Evolutionary conservation across 805 yeast species (phyloP).

Genomic region (Candida nonsorbophila): DNA sequence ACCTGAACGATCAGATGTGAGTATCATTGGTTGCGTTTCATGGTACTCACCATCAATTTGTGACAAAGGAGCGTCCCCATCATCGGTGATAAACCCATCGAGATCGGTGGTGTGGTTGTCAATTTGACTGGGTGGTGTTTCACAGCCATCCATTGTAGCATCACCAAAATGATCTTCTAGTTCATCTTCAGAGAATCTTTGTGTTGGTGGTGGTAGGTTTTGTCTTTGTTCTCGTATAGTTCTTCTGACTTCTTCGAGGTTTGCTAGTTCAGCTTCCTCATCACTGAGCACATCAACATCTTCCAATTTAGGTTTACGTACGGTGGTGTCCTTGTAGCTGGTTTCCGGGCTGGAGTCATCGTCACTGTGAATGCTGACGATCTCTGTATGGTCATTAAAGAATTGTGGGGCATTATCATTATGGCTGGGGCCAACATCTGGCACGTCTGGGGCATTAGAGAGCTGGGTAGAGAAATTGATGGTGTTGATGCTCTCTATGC

Average conservation of each 20-base stretch:
- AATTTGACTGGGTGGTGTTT: constrained; percentile 27
- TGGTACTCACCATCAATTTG: constrained; percentile 6
- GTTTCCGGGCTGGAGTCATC: no score
- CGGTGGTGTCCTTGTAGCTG: no score
- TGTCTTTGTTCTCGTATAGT: no score
- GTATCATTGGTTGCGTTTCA: constrained; percentile 5
- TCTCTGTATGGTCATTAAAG: no score
- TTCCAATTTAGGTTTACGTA: no score
- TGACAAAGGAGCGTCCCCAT: constrained; percentile 1
- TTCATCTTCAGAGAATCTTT: constrained; percentile 1
- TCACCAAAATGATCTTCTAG: constrained; percentile 32
- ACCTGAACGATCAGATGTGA: background rate
- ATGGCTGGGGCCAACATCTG: background rate
- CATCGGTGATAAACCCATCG: constrained; percentile 19
- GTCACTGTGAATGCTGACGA: no score
- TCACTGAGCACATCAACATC: no score
- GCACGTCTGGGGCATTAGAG: background rate
- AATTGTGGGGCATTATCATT: no score
- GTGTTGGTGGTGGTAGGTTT: background rate
- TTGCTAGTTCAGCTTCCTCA: no score
- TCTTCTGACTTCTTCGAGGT: no score
- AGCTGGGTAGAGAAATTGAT: background rate
- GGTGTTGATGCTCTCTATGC: background rate
- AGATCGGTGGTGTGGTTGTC: constrained; percentile 22
- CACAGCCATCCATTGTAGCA: constrained; percentile 26